Conservation (phyloP, 768 basidiomycete species). For the Termitomyces sp. region DNA sequence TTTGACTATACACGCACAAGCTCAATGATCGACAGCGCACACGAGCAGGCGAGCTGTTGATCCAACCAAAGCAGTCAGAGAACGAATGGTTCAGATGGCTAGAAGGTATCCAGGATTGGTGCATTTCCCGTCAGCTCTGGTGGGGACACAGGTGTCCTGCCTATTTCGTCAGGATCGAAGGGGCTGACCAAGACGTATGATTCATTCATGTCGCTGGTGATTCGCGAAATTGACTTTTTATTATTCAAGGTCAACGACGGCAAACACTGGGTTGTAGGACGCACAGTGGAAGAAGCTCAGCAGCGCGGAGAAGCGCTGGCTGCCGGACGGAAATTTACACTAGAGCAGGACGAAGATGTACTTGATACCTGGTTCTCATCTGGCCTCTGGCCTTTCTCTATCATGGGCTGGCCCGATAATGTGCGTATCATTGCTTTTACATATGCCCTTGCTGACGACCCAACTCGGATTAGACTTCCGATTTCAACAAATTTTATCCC, state of each 20-base stretch:
- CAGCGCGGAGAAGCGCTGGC: constrained; percentile 70
- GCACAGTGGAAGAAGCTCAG: constrained; percentile 71
- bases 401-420: constrained; percentile 96
- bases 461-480: constrained; percentile 50
- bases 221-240: not conserved
- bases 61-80: constrained; percentile 82
- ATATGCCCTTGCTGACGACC: not conserved
- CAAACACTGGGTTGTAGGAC: constrained; percentile 89
- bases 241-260: constrained; percentile 52
- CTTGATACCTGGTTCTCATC: constrained; percentile 99
- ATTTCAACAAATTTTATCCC: constrained; percentile 82
- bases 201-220: not conserved
- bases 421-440: constrained; percentile 28
- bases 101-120: constrained; percentile 96
- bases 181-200: constrained; percentile 60
- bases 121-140: constrained; percentile 98
- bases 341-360: constrained; percentile 95
- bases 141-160: constrained; percentile 98
- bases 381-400: constrained; percentile 95
- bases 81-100: constrained; percentile 97
- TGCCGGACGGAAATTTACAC: constrained; percentile 56
- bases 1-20: not conserved
- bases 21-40: constrained; percentile 59
- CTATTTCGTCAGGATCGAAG: constrained; percentile 86
- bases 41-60: constrained; percentile 77